phyloP scores from a whole-genome alignment of 2,329 filamentous ascomycete genomes.

The Colletotrichum scovillei region DNA sequence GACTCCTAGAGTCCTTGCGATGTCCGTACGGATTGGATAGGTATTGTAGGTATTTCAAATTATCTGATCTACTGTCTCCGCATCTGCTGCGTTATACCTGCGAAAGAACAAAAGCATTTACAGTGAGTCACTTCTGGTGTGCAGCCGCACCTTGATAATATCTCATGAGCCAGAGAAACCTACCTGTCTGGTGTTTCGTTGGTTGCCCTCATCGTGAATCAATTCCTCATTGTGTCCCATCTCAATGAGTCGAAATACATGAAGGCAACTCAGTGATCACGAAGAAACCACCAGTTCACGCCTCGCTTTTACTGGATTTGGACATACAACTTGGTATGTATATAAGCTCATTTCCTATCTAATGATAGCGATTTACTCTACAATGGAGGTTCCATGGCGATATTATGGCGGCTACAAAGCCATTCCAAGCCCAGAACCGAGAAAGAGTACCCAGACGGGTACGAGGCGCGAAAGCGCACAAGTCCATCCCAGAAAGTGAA shows the following conservation, averaged over 20 bases:
- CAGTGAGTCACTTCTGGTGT: too few species aligned
- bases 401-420: constrained; percentile 1
- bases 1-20: constrained; percentile 2
- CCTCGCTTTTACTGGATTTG: too few species aligned
- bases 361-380: neutral
- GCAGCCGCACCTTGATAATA: too few species aligned
- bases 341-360: neutral
- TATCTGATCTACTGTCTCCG: neutral
- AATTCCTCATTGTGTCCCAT: too few species aligned
- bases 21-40: neutral
- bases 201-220: too few species aligned
- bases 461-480: neutral
- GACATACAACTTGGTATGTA: too few species aligned
- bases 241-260: too few species aligned
- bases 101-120: too few species aligned
- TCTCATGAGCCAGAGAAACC: too few species aligned
- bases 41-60: neutral
- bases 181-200: too few species aligned
- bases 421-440: constrained; percentile 3
- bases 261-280: too few species aligned
- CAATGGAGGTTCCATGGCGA: neutral
- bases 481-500: neutral
- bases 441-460: neutral
- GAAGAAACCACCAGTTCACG: neutral
- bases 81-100: neutral